phyloP scores from a whole-genome alignment of 31 red algal genomes.

The Endocladia muricata region DNA sequence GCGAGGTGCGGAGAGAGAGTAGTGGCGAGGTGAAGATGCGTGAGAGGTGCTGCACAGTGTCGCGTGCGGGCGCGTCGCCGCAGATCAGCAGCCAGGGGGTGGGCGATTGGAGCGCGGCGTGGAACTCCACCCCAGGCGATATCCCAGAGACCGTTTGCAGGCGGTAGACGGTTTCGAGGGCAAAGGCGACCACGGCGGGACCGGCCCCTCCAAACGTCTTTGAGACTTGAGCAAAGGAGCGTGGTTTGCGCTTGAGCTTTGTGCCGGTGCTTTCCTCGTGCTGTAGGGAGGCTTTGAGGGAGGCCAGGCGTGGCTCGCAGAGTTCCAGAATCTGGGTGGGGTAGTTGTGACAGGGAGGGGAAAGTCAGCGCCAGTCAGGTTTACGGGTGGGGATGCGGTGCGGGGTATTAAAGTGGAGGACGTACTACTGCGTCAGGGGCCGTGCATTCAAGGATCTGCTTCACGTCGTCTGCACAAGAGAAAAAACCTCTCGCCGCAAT shows the following conservation, averaged over 20 bases:
- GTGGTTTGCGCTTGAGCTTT: background rate
- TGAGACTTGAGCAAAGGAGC: conserved; percentile 19
- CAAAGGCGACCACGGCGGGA: conserved; percentile 31
- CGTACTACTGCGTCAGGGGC: conserved; percentile 41
- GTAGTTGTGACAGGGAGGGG: background rate
- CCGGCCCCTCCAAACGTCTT: conserved; percentile 35
- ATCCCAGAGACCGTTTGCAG: conserved; percentile 35
- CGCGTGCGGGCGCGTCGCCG: conserved; percentile 40
- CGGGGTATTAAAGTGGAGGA: too few relatives aligned
- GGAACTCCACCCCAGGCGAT: conserved; percentile 50
- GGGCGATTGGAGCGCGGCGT: conserved; percentile 13
- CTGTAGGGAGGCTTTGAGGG: conserved; percentile 11
- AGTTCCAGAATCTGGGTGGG: conserved; percentile 34
- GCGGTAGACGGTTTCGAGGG: conserved; percentile 44
- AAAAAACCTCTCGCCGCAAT: conserved; percentile 21
- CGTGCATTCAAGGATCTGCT: conserved; percentile 13
- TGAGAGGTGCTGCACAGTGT: conserved; percentile 30
- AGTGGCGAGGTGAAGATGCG: conserved; percentile 21
- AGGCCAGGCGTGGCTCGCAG: conserved; percentile 28
- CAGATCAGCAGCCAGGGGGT: conserved; percentile 20
- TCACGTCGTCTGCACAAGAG: too few relatives aligned
- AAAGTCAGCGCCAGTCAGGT: background rate
- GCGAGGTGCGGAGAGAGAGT: conserved; percentile 12
- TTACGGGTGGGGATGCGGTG: too few relatives aligned
- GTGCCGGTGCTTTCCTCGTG: background rate